A percentile compares a stretch with the other conserved stretches of the same genome.
phyloP scores from a whole-genome alignment of 2,329 filamentous ascomycete species.

The Bisporella sp. region DNA sequence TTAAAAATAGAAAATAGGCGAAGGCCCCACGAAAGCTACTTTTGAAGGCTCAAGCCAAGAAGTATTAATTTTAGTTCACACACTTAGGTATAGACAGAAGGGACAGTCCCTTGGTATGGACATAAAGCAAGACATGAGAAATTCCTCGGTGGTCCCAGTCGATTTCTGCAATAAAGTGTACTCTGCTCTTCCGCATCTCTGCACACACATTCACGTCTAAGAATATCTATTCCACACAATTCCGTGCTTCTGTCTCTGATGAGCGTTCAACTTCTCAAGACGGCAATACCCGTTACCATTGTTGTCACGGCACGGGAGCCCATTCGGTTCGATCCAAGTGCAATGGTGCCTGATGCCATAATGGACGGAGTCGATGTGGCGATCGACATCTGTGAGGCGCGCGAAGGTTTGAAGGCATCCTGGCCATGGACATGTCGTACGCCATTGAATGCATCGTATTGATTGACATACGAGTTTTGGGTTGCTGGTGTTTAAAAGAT shows the following conservation, averaged over 20 bases:
- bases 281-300: slow-evolving; percentile 14
- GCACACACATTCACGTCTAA: no score
- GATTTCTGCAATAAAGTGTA: no score
- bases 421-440: slow-evolving; percentile 3
- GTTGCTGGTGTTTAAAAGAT: neutral
- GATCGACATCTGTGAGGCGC: slow-evolving; percentile 8
- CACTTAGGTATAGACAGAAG: no score
- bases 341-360: slow-evolving; percentile 13
- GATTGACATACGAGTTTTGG: neutral
- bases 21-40: no score
- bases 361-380: slow-evolving; percentile 12
- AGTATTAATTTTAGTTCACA: no score
- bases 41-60: no score
- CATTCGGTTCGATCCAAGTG: neutral
- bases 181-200: no score
- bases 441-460: neutral
- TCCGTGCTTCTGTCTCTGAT: slow-evolving; percentile 15
- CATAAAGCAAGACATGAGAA: no score
- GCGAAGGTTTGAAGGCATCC: slow-evolving; percentile 10
- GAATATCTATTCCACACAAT: neutral
- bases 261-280: slow-evolving; percentile 12
- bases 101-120: no score
- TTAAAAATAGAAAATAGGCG: no score
- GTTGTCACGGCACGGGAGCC: slow-evolving; percentile 8
- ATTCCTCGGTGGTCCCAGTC: no score